phyloP scores from a whole-genome alignment of 495 filamentous ascomycete species.

The Hapsidospora chrysogenum region DNA sequence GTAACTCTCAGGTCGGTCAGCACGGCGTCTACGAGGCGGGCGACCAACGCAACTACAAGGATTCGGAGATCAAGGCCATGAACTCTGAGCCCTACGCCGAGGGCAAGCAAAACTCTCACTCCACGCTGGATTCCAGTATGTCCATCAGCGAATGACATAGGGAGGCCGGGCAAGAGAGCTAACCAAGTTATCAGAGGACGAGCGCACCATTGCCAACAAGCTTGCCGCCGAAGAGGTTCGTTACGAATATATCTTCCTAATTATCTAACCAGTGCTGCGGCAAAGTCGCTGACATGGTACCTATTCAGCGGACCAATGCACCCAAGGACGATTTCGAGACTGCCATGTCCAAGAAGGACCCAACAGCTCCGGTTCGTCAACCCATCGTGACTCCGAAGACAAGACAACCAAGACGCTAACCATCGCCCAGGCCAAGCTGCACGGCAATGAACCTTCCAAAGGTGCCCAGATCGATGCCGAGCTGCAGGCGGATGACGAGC shows the following conservation, averaged over 20 bases:
- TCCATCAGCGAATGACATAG: too few species aligned
- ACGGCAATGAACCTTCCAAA: slow-evolving; percentile 54
- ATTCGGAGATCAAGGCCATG: slow-evolving; percentile 29
- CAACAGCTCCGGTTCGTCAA: slow-evolving; percentile 48
- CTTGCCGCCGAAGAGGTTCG: slow-evolving; percentile 41
- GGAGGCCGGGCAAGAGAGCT: too few species aligned
- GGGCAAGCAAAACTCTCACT: slow-evolving; percentile 47
- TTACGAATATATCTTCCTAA: not conserved
- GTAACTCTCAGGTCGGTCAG: slow-evolving; percentile 24
- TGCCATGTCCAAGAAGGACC: slow-evolving; percentile 40
- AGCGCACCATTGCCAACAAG: slow-evolving; percentile 65
- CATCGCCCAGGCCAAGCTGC: slow-evolving; percentile 38
- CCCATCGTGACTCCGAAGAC: not conserved
- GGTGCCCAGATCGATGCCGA: slow-evolving; percentile 58
- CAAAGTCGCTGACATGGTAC: slow-evolving; percentile 8
- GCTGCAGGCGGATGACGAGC: slow-evolving; percentile 53
- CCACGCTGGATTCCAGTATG: slow-evolving; percentile 55
- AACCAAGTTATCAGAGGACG: slow-evolving; percentile 57
- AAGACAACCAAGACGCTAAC: slow-evolving; percentile 4
- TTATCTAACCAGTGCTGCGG: not conserved
- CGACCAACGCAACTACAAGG: slow-evolving; percentile 52
- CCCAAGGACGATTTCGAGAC: slow-evolving; percentile 33
- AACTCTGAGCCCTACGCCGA: slow-evolving; percentile 41
- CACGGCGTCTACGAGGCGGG: slow-evolving; percentile 28
- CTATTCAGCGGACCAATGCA: slow-evolving; percentile 17